Conservation (phyloP, 2,329 filamentous ascomycete species). For the Coniochaeta pulveracea region DNA sequence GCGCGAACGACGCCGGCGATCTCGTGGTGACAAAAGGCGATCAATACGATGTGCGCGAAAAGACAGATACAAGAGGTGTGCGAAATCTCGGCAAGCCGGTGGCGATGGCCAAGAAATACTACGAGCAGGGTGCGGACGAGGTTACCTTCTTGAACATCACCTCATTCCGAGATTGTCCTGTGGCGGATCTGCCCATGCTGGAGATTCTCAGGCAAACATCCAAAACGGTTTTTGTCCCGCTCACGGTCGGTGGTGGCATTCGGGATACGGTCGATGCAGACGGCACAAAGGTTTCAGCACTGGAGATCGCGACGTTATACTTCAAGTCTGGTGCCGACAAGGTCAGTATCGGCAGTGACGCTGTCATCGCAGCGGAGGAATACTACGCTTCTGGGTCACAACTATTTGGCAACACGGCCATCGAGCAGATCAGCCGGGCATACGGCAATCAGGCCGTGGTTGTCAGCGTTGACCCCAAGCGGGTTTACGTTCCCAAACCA, state of each 20-base stretch:
- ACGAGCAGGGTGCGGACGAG: constrained; percentile 93
- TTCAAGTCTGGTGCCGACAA: constrained; percentile 97
- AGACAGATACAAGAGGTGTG: constrained; percentile 55
- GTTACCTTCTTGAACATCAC: constrained; percentile 98
- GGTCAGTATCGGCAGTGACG: constrained; percentile 91
- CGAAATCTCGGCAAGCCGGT: constrained; percentile 95
- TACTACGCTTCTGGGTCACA: constrained; percentile 64
- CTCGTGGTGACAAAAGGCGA: constrained; percentile 97
- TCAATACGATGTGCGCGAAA: constrained; percentile 96
- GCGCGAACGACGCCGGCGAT: constrained; percentile 87
- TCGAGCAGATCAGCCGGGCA: constrained; percentile 86
- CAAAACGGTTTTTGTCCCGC: constrained; percentile 85
- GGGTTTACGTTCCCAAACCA: constrained; percentile 69
- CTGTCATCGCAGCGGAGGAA: constrained; percentile 83
- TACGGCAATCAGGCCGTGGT: constrained; percentile 97
- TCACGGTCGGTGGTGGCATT: constrained; percentile 94
- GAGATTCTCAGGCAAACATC: constrained; percentile 82
- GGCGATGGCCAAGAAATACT: constrained; percentile 87
- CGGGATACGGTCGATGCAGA: constrained; percentile 85
- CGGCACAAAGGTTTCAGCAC: constrained; percentile 73
- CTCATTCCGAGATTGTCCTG: constrained; percentile 87
- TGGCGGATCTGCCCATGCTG: constrained; percentile 90
- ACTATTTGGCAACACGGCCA: constrained; percentile 73
- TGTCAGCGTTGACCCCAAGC: constrained; percentile 86
- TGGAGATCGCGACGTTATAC: constrained; percentile 92